phyloP scores from a whole-genome alignment of 345 rosid species.

The Linum trigynum region DNA sequence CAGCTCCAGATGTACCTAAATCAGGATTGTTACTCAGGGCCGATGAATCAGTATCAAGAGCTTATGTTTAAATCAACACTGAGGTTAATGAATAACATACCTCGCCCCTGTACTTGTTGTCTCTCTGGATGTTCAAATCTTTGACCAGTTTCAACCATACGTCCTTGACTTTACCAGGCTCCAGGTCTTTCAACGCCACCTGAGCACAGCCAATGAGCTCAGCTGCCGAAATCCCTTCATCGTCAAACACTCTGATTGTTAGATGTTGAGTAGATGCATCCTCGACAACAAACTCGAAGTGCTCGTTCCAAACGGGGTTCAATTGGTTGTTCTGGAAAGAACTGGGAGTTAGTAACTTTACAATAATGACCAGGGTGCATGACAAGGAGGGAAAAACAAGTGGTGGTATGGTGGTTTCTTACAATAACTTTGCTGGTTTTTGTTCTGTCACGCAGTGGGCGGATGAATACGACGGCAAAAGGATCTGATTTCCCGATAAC shows the following conservation, averaged over 20 bases:
- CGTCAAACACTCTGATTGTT: conserved; percentile 66
- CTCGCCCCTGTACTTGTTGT: conserved; percentile 75
- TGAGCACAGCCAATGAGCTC: conserved; percentile 74
- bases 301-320: conserved; percentile 94
- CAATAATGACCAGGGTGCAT: background rate
- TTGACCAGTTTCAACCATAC: conserved; percentile 76
- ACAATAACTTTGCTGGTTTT: conserved; percentile 77
- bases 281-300: conserved; percentile 70
- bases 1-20: conserved; percentile 80
- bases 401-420: conserved; percentile 14
- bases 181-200: conserved; percentile 41
- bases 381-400: background rate
- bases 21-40: background rate
- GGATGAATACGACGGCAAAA: conserved; percentile 57
- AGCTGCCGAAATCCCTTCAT: conserved; percentile 84
- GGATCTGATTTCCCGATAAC: conserved; percentile 92
- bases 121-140: conserved; percentile 78
- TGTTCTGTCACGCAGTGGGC: conserved; percentile 62
- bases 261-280: conserved; percentile 70
- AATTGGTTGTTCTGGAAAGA: conserved; percentile 54
- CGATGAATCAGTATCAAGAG: background rate
- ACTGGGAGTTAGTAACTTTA: background rate
- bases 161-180: conserved; percentile 81
- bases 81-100: conserved; percentile 19
- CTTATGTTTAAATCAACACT: background rate